Conservation (phyloP, 1,139 yeast genomes). For the Candida tunisiensis region DNA sequence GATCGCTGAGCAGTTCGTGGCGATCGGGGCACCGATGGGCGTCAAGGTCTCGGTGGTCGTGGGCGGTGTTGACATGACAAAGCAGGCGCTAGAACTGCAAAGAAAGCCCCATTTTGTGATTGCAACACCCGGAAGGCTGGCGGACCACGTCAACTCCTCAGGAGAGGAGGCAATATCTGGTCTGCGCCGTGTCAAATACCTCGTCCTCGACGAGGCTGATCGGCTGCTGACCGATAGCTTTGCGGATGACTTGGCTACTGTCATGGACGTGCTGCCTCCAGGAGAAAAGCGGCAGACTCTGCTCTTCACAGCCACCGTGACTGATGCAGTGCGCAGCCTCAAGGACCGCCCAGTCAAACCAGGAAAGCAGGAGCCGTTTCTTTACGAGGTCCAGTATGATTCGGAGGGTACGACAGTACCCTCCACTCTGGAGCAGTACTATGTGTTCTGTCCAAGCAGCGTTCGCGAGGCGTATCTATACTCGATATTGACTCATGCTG, state of each 20-base stretch:
- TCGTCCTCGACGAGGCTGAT: constrained; percentile 96
- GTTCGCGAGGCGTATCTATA: constrained; percentile 83
- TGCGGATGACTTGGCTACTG: constrained; percentile 53
- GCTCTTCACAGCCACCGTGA: constrained; percentile 89
- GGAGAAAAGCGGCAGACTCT: constrained; percentile 68
- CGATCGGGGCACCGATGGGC: constrained; percentile 81
- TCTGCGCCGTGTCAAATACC: constrained; percentile 52
- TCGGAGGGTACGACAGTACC: constrained; percentile 55
- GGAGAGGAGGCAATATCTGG: constrained; percentile 84
- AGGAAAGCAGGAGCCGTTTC: constrained; percentile 50
- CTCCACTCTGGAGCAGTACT: constrained; percentile 40
- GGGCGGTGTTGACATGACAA: constrained; percentile 88
- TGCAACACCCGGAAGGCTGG: constrained; percentile 95
- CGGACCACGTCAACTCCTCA: constrained; percentile 77
- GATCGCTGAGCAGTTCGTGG: constrained; percentile 91
- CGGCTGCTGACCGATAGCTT: constrained; percentile 71
- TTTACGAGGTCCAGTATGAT: constrained; percentile 71
- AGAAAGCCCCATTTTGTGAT: constrained; percentile 83
- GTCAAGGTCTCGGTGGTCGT: constrained; percentile 67
- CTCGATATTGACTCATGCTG: constrained; percentile 44
- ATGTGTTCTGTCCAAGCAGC: constrained; percentile 51
- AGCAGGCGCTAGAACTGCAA: constrained; percentile 70
- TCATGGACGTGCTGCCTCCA: constrained; percentile 56
- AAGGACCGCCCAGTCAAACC: constrained; percentile 48
- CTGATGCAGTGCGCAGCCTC: constrained; percentile 75